Evolutionary conservation across 2,329 filamentous ascomycete genomes (phyloP), one percentile per base, ranked within the genome.

Genomic region (Talaromyces sp.): DNA sequence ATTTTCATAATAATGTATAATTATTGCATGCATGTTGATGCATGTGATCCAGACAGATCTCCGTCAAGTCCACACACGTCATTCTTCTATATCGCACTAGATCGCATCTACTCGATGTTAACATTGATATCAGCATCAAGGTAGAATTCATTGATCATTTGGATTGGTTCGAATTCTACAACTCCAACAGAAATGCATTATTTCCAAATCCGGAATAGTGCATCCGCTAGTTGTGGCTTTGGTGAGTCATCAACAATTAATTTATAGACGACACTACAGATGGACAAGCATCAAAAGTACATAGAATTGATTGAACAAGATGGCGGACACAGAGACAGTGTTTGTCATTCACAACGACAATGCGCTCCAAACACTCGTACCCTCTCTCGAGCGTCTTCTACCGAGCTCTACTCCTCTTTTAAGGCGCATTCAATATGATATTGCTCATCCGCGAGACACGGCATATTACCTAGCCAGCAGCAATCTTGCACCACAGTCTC

Each of bases 361-460:
- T n/a, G 51, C 63, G 2, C 23, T 42, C 18, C 42, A 59, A 31
- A 58, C 42, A 4, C 53, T 70, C 14, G 59, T 76, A 4, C 65
- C 73, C 8, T 60, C 65, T 47, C 72, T 80, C 4, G 63, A 68
- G n/a, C 33, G 67, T 5, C 69, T 76, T 50, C 66, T 79, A 7
- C 78, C 78, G 1, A 68, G 74, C 60, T 75, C 76, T 2, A 66
- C 75, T 4, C 70, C 75, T 1, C 60, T 79, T 0, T 63, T 75
- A 23, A 72, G 76, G 8, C 70, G 76, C 36, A 72, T 79, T 59
- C 76, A 79, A 63, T 74, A 76, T 62, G 67, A 72, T 36, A 31
- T 70, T 56, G 63, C 68, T 1, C 69, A 74, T 63, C 70, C 71
- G 6, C 72, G 70, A 3, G 23, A 66, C 36, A 76, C 73, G 5